A percentile compares a stretch with the other conserved stretches of the same genome.
Conservation (phyloP, 352 stramenopile genomes). For the Plasmopara halstedii region DNA sequence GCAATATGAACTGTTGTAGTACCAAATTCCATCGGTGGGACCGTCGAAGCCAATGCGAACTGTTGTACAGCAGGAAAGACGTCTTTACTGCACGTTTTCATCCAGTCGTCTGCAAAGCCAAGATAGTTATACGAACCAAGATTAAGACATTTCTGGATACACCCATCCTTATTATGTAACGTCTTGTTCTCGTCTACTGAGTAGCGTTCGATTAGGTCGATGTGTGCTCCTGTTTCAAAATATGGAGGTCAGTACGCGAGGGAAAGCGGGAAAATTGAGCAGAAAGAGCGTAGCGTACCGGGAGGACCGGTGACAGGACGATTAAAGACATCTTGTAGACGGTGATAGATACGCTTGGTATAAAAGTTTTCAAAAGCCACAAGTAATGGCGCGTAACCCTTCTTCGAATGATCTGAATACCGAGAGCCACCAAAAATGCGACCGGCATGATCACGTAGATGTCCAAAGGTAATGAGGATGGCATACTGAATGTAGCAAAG, state of each 20-base stretch:
- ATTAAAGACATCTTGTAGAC: conserved; percentile 90
- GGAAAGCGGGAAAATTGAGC: neutral
- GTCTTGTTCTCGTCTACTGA: conserved; percentile 81
- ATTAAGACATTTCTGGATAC: conserved; percentile 89
- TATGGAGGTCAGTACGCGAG: neutral
- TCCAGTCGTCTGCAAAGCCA: conserved; percentile 99
- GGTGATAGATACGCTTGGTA: conserved; percentile 96
- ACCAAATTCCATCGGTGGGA: conserved; percentile 70
- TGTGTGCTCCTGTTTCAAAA: conserved; percentile 49
- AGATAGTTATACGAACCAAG: conserved; percentile 99
- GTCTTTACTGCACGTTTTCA: conserved; percentile 89
- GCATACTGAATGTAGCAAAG: conserved; percentile 81
- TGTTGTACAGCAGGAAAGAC: conserved; percentile 87
- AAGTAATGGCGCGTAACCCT: conserved; percentile 89
- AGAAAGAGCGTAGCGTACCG: conserved; percentile 15
- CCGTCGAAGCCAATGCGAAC: conserved; percentile 75
- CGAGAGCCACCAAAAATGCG: conserved; percentile 62
- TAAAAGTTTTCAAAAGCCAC: conserved; percentile 99
- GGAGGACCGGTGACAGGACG: conserved; percentile 59
- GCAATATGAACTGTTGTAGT: conserved; percentile 89
- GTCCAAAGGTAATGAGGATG: conserved; percentile 75
- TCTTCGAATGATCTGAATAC: conserved; percentile 48
- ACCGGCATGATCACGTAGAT: conserved; percentile 64
- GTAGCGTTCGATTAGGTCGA: conserved; percentile 93
- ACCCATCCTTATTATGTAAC: conserved; percentile 58